Base-by-base conservation (phyloP, 257 asterid species). In the Scutellaria minor region DNA sequence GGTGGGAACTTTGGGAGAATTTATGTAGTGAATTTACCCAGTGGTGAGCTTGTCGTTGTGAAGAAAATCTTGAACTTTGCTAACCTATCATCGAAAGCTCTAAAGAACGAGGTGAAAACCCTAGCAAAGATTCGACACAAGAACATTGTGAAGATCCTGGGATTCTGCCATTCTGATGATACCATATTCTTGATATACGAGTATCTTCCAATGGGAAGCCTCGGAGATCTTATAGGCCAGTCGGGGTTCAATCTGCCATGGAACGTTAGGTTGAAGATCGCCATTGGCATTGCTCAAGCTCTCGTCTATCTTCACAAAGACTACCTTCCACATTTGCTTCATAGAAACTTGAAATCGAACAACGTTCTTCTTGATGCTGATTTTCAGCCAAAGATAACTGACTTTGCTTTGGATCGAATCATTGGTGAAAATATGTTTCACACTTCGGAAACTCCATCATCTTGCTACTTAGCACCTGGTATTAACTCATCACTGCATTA, bases 381-480 rank as follows among this genome's bases (percentile, higher is more conserved):
- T 84, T 83, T 85, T 57, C 87, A 85, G 66, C 98, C 98, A 56
- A 92, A 92, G 80, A 83, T 92, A 54, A 79, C 96, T 0, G 91
- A 90, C 48, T 90, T 92, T 59, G 85, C 90, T 57, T 78, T 92
- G 22, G 96, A 92, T 74, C 77, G 84, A 11, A 74, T 92, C 59
- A 56, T 87, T 55, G 95, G 98, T 65, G 95, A 85, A 65, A 73
- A 72, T 66, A 66, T 76, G 39, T 85, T 85, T 80, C 85, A 83
- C 31, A 73, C 85, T 27, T 80, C 88, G 18, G 90, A 84, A 80
- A 83, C 85, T 78, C 57, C 86, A 55, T n/a, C 80, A 62, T 86
- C 91, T 55, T 88, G 92, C 78, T 90, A 88, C 77, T 64, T 90
- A 74, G 89, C 98, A 72, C 96, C 94, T 78, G 98, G 98, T 92